These are phyloP conservation scores for Citeromyces siamensis DNA, from an alignment of 1,139 yeast genomes.

Conservation along the genomic window DNA sequence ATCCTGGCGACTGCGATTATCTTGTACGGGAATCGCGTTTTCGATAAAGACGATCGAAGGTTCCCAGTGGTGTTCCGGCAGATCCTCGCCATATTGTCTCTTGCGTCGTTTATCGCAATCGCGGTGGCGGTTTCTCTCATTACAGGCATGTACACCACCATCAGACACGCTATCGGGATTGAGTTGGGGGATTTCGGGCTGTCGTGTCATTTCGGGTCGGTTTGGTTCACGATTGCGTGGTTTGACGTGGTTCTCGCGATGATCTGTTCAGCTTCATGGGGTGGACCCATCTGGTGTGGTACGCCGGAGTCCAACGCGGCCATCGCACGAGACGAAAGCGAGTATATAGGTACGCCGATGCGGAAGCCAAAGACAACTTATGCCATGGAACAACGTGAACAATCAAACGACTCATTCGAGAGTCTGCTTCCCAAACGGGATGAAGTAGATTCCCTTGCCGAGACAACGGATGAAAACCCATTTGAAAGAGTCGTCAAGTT, in stretches of 20 bases:
- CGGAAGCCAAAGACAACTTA: not conserved
- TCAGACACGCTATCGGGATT: conserved; percentile 19
- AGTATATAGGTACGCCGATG: conserved; percentile 6
- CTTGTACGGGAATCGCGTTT: conserved; percentile 24
- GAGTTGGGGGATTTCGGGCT: conserved; percentile 35
- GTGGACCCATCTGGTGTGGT: conserved; percentile 30
- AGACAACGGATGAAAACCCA: not conserved
- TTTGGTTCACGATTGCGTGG: conserved; percentile 34
- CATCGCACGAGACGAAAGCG: conserved; percentile 5
- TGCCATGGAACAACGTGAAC: not conserved
- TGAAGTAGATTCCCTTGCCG: not conserved
- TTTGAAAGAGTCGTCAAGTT: no score
- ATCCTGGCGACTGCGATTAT: conserved; percentile 21
- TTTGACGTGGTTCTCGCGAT: conserved; percentile 17
- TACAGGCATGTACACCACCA: conserved; percentile 17
- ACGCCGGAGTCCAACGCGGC: conserved; percentile 3
- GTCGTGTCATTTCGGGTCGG: conserved; percentile 23
- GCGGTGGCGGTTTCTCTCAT: conserved; percentile 20
- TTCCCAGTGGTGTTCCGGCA: conserved; percentile 22
- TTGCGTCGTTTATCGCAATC: conserved; percentile 22
- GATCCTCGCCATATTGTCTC: conserved; percentile 21
- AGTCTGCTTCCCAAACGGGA: not conserved
- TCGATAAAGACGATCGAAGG: conserved; percentile 19
- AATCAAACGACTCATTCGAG: not conserved
- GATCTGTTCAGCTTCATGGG: conserved; percentile 21